Evolutionary conservation across 257 asterid genomes (phyloP).

Genomic region (Galeopsis tetrahit): DNA sequence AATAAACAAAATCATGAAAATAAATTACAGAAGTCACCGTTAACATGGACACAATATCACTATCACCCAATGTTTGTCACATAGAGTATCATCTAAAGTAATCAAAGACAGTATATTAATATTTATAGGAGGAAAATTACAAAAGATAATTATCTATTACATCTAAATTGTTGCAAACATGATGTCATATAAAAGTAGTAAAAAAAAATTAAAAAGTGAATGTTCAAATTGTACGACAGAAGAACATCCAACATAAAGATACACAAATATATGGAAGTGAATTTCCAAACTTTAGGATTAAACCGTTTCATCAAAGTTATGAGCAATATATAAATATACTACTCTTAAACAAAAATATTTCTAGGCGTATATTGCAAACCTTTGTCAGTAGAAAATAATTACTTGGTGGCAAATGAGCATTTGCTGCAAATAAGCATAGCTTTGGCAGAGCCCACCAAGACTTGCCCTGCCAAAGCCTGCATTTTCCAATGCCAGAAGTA

Average conservation of each 20-base stretch:
- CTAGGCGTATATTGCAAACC: conserved; percentile 44
- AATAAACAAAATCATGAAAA: too few species aligned
- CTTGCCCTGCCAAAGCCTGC: conserved; percentile 65
- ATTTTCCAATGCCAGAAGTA: conserved; percentile 12
- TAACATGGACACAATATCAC: too few species aligned
- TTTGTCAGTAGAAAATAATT: conserved; percentile 74
- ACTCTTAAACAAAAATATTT: not conserved
- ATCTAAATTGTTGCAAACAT: conserved; percentile 2
- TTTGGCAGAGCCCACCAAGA: conserved; percentile 46
- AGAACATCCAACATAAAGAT: too few species aligned
- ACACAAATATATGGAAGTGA: not conserved
- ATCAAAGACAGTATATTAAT: too few species aligned
- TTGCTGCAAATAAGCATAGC: conserved; percentile 35
- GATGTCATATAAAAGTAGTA: not conserved
- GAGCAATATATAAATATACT: not conserved
- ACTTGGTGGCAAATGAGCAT: conserved; percentile 80
- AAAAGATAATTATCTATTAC: not conserved
- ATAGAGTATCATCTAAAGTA: too few species aligned
- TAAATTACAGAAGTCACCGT: too few species aligned
- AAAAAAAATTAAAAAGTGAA: not conserved
- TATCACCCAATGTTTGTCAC: too few species aligned
- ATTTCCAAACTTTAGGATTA: not conserved
- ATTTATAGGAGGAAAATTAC: too few species aligned
- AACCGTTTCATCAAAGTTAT: not conserved
- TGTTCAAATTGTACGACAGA: too few species aligned